Evolutionary conservation across 2,329 filamentous ascomycete genomes (phyloP).

Genomic region (Aureobasidium lini): DNA sequence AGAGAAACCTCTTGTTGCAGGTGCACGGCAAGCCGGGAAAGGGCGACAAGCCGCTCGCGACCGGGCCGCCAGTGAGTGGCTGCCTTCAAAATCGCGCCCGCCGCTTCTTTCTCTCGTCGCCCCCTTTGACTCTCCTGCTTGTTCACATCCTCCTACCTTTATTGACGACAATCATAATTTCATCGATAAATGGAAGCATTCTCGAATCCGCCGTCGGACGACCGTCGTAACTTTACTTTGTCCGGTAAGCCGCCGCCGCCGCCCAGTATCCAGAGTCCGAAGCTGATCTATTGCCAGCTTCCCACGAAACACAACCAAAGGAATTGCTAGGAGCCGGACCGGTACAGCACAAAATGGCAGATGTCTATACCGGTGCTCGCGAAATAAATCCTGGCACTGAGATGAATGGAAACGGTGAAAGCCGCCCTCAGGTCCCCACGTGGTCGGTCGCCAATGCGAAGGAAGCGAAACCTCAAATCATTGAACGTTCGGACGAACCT

Average conservation of each 20-base stretch:
- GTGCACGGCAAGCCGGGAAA: too few species aligned
- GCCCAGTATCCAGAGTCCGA: neutral
- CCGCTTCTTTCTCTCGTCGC: neutral
- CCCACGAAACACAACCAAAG: neutral
- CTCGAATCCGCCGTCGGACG: neutral
- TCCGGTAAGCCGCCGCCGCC: neutral
- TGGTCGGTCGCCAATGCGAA: constrained; percentile 11
- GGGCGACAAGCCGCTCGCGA: neutral
- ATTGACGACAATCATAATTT: neutral
- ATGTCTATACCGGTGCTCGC: neutral
- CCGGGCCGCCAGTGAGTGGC: neutral
- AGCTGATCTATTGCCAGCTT: neutral
- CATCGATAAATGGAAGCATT: constrained; percentile 6
- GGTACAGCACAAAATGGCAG: neutral
- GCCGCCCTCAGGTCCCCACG: neutral
- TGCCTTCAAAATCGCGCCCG: constrained; percentile 2
- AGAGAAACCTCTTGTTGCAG: too few species aligned
- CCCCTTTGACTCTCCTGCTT: neutral
- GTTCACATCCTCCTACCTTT: neutral
- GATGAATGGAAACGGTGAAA: neutral
- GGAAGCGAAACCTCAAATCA: neutral
- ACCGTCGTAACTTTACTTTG: neutral
- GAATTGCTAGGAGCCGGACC: neutral
- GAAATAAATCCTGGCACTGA: neutral
- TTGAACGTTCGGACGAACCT: neutral